These are phyloP conservation scores for Piper longum DNA, from an alignment of 164 flowering plant species.

Conservation along the genomic window DNA sequence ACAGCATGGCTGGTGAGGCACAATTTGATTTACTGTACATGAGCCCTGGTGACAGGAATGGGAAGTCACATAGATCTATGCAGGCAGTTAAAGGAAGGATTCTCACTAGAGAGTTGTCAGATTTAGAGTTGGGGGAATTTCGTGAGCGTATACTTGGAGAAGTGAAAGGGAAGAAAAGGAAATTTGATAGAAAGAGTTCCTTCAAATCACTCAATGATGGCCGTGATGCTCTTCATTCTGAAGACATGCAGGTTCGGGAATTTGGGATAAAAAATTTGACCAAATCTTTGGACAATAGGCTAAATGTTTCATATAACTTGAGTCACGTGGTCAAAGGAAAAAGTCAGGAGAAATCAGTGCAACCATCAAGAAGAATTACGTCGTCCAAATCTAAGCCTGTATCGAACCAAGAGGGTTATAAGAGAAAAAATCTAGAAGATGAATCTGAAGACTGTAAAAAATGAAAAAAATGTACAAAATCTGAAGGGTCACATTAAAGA, in stretches of 20 bases:
- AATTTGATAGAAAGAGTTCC: constrained; percentile 51
- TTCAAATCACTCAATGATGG: constrained; percentile 31
- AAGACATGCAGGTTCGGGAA: constrained; percentile 34
- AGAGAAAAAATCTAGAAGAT: constrained; percentile 34
- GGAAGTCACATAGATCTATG: constrained; percentile 23
- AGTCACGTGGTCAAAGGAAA: constrained; percentile 32
- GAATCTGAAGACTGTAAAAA: constrained; percentile 30
- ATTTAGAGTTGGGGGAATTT: constrained; percentile 89
- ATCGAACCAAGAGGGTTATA: constrained; percentile 22
- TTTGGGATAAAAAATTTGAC: constrained; percentile 60
- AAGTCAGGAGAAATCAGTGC: constrained; percentile 18
- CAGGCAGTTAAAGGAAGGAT: constrained; percentile 19
- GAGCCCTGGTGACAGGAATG: constrained; percentile 34
- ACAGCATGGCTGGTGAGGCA: constrained; percentile 25
- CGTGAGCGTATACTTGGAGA: constrained; percentile 45
- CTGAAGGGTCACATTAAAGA: constrained; percentile 73
- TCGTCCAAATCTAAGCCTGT: constrained; percentile 21
- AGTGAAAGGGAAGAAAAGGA: background rate
- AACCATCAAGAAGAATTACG: constrained; percentile 33
- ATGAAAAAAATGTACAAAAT: constrained; percentile 78
- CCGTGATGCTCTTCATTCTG: background rate
- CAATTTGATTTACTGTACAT: constrained; percentile 20
- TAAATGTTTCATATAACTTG: constrained; percentile 27
- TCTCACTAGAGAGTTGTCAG: constrained; percentile 73
- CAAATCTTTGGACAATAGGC: constrained; percentile 31